Conservation (phyloP, 139 green algal genomes). For the Volvox africanus region DNA sequence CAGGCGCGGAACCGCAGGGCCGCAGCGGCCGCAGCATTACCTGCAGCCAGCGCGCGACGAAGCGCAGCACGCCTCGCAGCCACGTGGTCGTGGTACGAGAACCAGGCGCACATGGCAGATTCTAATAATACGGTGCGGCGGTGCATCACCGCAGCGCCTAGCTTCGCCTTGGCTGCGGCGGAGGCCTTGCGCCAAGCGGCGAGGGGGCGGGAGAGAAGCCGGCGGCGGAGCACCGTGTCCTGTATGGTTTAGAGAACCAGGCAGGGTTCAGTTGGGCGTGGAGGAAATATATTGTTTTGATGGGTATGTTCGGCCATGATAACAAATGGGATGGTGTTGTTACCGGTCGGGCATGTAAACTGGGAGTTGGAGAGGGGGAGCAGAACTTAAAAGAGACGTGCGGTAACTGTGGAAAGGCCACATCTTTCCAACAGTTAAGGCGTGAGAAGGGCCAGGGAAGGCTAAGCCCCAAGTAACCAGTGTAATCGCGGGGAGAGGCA, state of each 20-base stretch:
- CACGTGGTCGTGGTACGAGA: not conserved
- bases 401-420: no score
- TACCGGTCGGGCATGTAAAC: no score
- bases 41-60: constrained; percentile 25
- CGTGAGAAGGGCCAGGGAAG: no score
- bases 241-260: not conserved
- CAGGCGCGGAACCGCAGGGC: constrained; percentile 8
- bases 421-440: no score
- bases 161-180: not conserved
- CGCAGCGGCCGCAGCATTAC: not conserved
- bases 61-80: not conserved
- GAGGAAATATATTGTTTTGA: no score
- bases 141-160: not conserved
- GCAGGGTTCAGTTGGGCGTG: no score
- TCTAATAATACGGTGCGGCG: not conserved
- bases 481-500: no score
- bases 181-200: not conserved
- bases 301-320: no score
- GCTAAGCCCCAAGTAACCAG: no score
- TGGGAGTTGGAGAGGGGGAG: no score
- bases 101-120: not conserved
- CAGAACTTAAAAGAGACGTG: no score
- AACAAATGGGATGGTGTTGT: no score
- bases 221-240: not conserved
- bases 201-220: constrained; percentile 15